These are phyloP conservation scores for Colletotrichum truncatum DNA, from an alignment of 2,329 filamentous ascomycete species.

Conservation along the genomic window DNA sequence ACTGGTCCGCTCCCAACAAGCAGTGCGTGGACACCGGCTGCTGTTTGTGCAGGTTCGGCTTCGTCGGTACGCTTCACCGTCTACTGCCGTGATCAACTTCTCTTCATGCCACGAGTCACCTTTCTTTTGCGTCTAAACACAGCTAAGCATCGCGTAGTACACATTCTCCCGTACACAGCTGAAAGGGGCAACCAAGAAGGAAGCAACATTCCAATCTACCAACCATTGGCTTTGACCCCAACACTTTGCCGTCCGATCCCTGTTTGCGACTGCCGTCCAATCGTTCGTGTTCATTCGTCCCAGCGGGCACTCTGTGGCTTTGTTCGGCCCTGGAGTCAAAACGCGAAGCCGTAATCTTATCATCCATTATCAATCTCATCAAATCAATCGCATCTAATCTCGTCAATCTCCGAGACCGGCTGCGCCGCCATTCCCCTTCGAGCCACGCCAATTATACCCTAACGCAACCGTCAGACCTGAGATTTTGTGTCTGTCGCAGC, in stretches of 20 bases:
- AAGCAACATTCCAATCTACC: background rate
- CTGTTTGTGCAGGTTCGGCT: conserved; percentile 1
- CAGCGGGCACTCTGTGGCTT: background rate
- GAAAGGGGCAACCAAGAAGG: background rate
- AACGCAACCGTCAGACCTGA: background rate
- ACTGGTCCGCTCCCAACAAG: background rate
- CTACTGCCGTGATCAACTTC: background rate
- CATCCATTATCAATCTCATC: conserved; percentile 30
- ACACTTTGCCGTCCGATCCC: background rate
- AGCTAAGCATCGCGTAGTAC: background rate
- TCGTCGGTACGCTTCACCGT: conserved; percentile 1
- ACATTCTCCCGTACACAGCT: background rate
- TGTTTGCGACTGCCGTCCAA: background rate
- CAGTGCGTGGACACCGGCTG: background rate
- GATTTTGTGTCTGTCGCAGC: background rate
- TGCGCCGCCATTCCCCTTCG: background rate
- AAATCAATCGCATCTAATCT: conserved; percentile 33
- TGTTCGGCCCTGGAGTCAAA: background rate
- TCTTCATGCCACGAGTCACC: background rate
- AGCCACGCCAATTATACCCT: background rate
- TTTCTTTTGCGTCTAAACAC: background rate
- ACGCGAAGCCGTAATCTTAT: conserved; percentile 13
- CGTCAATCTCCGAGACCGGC: conserved; percentile 24
- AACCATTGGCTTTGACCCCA: background rate
- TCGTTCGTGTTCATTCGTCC: background rate